Base-by-base conservation (phyloP, 2,329 filamentous ascomycete genomes). In the Trichoderma brevicompactum region DNA sequence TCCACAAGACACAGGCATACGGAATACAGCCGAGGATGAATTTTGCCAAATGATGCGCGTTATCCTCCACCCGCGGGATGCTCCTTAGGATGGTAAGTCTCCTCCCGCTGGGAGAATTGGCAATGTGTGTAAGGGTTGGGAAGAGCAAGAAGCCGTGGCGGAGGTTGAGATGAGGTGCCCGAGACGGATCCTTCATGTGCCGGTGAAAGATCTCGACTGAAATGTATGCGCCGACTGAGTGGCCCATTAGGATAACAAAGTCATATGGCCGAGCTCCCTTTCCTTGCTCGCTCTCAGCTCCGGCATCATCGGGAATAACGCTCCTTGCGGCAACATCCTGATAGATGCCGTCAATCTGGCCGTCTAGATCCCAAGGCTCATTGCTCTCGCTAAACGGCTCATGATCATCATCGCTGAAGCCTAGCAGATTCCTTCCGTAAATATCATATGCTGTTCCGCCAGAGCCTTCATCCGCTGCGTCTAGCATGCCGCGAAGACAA, bases 211-310 rank as follows among this genome's bases (percentile, higher is more conserved):
- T 77, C 74, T 93, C 89, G 68, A 92, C 84, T 2, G 84, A 79
- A 19, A 94, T 89, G 73, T 91, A 94, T 9, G 86, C 80, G 28
- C 91, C 91, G 1, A 94, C 88, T 0, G 89, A 92, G 75, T 94
- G 91, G 4, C 90, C 91, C 56, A 90, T 84, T 15, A 94, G 77
- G 7, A 92, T 81, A 17, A 92, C 84, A 56, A 80, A 80, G 72
- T 87, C 81, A 68, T 85, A 88, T 0, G 77, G 74, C 53, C 75
- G 71, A 41, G 76, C 78, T 44, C 75, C 68, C 1, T 72, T 70
- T 6, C 73, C 62, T 3, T 71, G 73, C 2, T 67, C 71, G 8
- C 48, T 53, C 17, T 53, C 23, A 0, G 43, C 43, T 5, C 46
- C 44, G 1, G 34, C 44, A 40, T 32, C 49, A n/a, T 54, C 60